Evolutionary conservation across 2,329 filamentous ascomycete genomes (phyloP).

Genomic region (Pezicula neosporulosa): DNA sequence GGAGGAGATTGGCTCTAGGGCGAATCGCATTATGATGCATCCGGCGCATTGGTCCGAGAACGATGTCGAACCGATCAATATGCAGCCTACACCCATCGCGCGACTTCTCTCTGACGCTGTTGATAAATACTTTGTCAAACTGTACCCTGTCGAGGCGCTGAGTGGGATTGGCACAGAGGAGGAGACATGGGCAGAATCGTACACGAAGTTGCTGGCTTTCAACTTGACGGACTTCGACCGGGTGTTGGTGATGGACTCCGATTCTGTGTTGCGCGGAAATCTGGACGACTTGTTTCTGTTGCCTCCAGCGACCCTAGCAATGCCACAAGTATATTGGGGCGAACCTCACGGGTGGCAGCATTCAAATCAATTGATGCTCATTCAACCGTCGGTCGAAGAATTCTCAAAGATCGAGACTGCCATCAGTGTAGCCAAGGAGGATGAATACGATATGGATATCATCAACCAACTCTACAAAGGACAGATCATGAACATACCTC

Average conservation of each 20-base stretch:
- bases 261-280: conserved; percentile 17
- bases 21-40: conserved; percentile 23
- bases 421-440: conserved; percentile 10
- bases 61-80: conserved; percentile 6
- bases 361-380: conserved; percentile 19
- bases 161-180: conserved; percentile 10
- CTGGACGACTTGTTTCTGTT: conserved; percentile 25
- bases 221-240: conserved; percentile 24
- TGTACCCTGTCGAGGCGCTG: conserved; percentile 20
- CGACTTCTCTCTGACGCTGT: conserved; percentile 18
- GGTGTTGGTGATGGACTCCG: conserved; percentile 20
- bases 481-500: conserved; percentile 50
- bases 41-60: conserved; percentile 21
- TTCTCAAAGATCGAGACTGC: conserved; percentile 17
- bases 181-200: conserved; percentile 21
- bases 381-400: conserved; percentile 14
- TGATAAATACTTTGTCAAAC: conserved; percentile 18
- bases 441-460: conserved; percentile 23
- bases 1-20: conserved; percentile 24
- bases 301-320: conserved; percentile 19
- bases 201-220: conserved; percentile 25
- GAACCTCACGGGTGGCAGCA: conserved; percentile 18
- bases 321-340: conserved; percentile 24
- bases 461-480: conserved; percentile 50
- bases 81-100: conserved; percentile 17